Evolutionary conservation across 106 monocot species (phyloP), one percentile per base, ranked within the genome.

Genomic region (Platanthera zijinensis): DNA sequence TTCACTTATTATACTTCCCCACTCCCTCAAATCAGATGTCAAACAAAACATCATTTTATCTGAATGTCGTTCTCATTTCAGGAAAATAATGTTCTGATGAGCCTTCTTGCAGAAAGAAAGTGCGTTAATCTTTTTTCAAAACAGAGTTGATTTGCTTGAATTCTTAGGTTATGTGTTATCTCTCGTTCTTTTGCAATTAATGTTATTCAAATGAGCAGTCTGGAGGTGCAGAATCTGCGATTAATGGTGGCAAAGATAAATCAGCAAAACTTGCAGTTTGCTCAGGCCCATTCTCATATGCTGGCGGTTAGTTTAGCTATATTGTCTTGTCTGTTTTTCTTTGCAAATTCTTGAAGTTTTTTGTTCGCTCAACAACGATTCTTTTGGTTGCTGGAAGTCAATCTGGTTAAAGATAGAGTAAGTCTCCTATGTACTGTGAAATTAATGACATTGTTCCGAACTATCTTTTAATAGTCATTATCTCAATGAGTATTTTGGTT

Each of bases 221-320:
- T 15, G 9, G 91, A 91, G 82, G 52, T 91, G 81, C 91, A 84
- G 74, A 91, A 86, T 28, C 84, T 88, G 53, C 81, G 48, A 21
- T 8, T 78, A 14, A 59, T 57, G 3, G 28, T 88, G 30, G 85
- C 89, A 72, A 81, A 85, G 45, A 19, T 76, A 74, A 80, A 78
- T 71, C 87, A 82, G 19, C 89, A 91, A 64, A 94, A 91, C 50
- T 82, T 79, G 83, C 84, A 85, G 62, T 83, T 94, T 54, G 90
- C 90, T 17, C 86, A 80, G 78, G 70, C 91, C 17, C 84, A 91
- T 62, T 83, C 90, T 45, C 83, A 81, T 14, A 91, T 89, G 85
- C 76, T 85, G 22, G 83, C 80, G 78, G 94, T 94, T 51, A 19
- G 79, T 89, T 39, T 74, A 19, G 10, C 39, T 19, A 3, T 21